phyloP scores from a whole-genome alignment of 345 rosid species.

The Moringa oleifera region DNA sequence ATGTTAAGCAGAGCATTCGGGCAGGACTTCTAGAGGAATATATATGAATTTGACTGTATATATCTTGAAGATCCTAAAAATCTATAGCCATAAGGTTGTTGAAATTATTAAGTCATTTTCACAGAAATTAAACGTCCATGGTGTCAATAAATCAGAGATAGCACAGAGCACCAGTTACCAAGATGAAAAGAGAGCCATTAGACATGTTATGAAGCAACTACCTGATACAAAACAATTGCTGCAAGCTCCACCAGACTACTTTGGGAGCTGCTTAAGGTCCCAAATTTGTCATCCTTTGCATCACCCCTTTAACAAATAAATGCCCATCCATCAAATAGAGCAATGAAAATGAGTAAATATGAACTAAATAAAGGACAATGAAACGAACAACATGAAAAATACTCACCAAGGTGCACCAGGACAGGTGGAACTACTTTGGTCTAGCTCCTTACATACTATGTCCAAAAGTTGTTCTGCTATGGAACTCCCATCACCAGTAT shows the following conservation, averaged over 20 bases:
- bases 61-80: neutral
- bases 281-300: slow-evolving; percentile 69
- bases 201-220: slow-evolving; percentile 18
- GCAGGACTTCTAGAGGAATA: neutral
- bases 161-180: slow-evolving; percentile 7
- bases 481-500: slow-evolving; percentile 42
- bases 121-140: too few species aligned
- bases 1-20: neutral
- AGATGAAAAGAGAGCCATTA: slow-evolving; percentile 8
- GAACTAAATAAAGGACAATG: neutral
- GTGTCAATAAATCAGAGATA: neutral
- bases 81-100: neutral
- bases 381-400: slow-evolving; percentile 16
- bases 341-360: slow-evolving; percentile 5
- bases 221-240: slow-evolving; percentile 70
- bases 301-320: slow-evolving; percentile 54
- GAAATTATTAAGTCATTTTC: neutral
- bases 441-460: slow-evolving; percentile 74
- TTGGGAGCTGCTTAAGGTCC: slow-evolving; percentile 56
- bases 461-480: slow-evolving; percentile 78
- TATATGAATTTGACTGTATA: too few species aligned
- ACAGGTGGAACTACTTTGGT: slow-evolving; percentile 54
- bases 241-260: slow-evolving; percentile 74
- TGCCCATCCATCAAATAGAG: slow-evolving; percentile 16
- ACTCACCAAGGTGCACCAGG: slow-evolving; percentile 47